Conservation (phyloP, 257 asterid species). For the Ballota nigra region DNA sequence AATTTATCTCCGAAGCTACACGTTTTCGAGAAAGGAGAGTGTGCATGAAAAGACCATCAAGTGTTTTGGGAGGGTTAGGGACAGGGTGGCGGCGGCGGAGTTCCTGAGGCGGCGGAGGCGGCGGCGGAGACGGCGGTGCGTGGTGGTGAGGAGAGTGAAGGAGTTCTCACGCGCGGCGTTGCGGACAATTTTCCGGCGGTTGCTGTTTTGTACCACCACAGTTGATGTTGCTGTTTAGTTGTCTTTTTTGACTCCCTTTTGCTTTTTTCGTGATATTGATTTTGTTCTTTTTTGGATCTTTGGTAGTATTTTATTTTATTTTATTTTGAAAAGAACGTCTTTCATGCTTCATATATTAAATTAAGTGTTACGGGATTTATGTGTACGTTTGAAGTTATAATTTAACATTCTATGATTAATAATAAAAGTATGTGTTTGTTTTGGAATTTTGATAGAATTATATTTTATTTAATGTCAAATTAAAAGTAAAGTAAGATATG, state of each 20-base stretch:
- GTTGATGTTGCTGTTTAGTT: conserved; percentile 38
- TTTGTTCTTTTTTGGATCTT: too few relatives aligned
- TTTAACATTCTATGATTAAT: too few relatives aligned
- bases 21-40: conserved; percentile 60
- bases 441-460: too few relatives aligned
- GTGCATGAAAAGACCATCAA: conserved; percentile 56
- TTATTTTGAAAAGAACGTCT: too few relatives aligned
- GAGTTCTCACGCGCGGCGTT: conserved; percentile 44
- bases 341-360: too few relatives aligned
- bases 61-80: conserved; percentile 48
- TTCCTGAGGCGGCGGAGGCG: conserved; percentile 18
- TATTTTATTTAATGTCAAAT: too few relatives aligned
- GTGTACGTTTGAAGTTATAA: too few relatives aligned
- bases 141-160: conserved; percentile 40
- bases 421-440: too few relatives aligned
- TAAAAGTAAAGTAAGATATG: too few relatives aligned
- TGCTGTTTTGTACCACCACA: conserved; percentile 49
- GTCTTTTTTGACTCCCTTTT: neutral
- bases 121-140: conserved; percentile 26
- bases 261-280: neutral
- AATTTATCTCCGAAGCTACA: conserved; percentile 58
- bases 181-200: conserved; percentile 42
- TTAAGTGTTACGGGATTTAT: too few relatives aligned
- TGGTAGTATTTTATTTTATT: too few relatives aligned
- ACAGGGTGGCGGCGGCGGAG: conserved; percentile 28